Base-by-base conservation (phyloP, 2,329 filamentous ascomycete genomes). In the Aspergillus fischeri region DNA sequence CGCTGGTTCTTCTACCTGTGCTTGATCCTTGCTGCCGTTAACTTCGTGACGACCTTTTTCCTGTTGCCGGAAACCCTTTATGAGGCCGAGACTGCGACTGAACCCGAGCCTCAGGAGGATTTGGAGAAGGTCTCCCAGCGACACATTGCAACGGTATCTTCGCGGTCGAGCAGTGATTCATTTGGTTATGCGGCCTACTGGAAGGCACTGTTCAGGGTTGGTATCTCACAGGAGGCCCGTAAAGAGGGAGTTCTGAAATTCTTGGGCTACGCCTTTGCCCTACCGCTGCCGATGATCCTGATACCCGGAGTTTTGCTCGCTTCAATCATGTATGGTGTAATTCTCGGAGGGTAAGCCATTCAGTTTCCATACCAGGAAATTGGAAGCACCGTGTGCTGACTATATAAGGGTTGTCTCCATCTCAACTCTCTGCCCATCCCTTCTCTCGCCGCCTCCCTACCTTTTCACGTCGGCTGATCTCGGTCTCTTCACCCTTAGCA, bases 1-100 rank as follows among this genome's bases (percentile, higher is more conserved):
- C 62, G 73, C 11, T 75, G 71, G 71, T 73, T 71, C 54, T 74
- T 73, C 57, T 72, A 70, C 29, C 63, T 74, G 21, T 70, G 67
- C 49, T 56, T 67, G 3, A 74, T 75, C 41, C 55, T 74, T 11
- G 66, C 59, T 14, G 67, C 61, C 1, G 59, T 65, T 21, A 73
- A 75, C 55, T 53, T 73, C 3, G 54, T 70, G 17, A 60, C 63
- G 7, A 67, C 66, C 7, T 63, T 75, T n/a, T 65, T 74, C 56
- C 58, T 73, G n/a, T 60, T 73, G 6, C 73, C 71, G 1, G 73
- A 75, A 53, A 75, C 72, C 2, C 65, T 64, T 25, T 75, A 70
- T 41, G 60, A 68, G 27, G 58, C 59, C 11, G 65, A 71, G 28
- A 10, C 9, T 11, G 28, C 3, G 28, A 29, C 28, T n/a, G 65